Conservation (phyloP, 192 early-diverging fungal species). For the Coemansia asiatica region DNA sequence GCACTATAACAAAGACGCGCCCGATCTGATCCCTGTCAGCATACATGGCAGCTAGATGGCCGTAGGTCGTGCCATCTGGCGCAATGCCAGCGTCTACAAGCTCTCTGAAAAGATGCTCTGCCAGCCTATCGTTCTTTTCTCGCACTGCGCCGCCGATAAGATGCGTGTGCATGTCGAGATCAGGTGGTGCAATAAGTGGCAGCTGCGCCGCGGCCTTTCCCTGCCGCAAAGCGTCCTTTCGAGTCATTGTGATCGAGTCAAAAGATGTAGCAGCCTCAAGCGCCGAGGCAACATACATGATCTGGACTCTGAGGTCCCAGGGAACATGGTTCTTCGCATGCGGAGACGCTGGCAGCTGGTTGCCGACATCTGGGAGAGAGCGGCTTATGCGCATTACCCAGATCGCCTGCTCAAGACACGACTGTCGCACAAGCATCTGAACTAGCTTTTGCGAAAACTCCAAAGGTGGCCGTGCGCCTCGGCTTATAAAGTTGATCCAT, state of each 20-base stretch:
- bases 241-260: constrained; percentile 26
- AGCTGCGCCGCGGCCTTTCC: constrained; percentile 36
- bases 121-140: constrained; percentile 27
- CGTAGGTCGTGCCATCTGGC: constrained; percentile 37
- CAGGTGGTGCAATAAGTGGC: constrained; percentile 32
- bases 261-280: constrained; percentile 37
- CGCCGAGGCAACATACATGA: constrained; percentile 45
- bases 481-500: constrained; percentile 51
- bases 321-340: constrained; percentile 31
- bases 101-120: constrained; percentile 45
- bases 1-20: constrained; percentile 48
- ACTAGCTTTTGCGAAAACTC: constrained; percentile 35
- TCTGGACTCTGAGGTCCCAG: constrained; percentile 50
- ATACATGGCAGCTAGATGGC: constrained; percentile 41
- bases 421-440: constrained; percentile 41
- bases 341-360: constrained; percentile 19
- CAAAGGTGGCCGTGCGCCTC: constrained; percentile 43
- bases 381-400: constrained; percentile 57
- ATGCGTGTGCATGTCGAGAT: constrained; percentile 33
- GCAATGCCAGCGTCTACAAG: constrained; percentile 38
- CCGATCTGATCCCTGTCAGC: constrained; percentile 28
- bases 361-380: constrained; percentile 41
- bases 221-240: constrained; percentile 27
- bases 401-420: constrained; percentile 46
- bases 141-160: constrained; percentile 52